Base-by-base conservation (phyloP, 768 basidiomycete species). In the Kwoniella sp. region DNA sequence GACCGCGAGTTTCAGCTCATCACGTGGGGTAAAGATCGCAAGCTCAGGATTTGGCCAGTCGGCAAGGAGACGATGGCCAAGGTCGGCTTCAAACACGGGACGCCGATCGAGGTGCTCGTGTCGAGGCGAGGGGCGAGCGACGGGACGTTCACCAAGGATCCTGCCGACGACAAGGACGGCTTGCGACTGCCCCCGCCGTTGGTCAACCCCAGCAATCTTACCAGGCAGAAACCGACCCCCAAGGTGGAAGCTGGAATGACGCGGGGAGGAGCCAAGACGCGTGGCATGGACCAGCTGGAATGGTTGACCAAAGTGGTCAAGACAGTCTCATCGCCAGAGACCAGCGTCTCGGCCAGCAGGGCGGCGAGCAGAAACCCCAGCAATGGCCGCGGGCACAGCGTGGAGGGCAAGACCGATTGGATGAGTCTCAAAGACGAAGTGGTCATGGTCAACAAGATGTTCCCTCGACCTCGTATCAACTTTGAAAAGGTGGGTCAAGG, bases 11-110 rank as follows among this genome's bases (percentile, higher is more conserved):
- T 82, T 58, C 82, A 83, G 52, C 73, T 83, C 4, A 82, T 87
- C 31, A 85, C 84, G 3, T 86, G 84, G 84, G 88, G 89, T 1
- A 92, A 90, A 70, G 95, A 98, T 67, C 82, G 89, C 17, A 91
- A 88, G 0, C 74, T 99, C 28, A 79, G 89, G 12, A 87, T 96
- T 67, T 93, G 90, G 88, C 93, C 90, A 0, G 80, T 96, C 2
- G 82, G 83, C 47, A 72, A 77, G 1, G 84, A 86, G 28, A 79
- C 79, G 3, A 59, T 55, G 8, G 60, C 72, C 47, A 56, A 59
- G 20, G 76, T 75, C 26, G 77, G 77, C 4, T 76, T 73, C 50
- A 53, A 64, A 15, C 68, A 63, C 26, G 76, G 76, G 9, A 57
- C 60, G 1, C 71, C 67, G 0, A 75, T 77, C 33, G 57, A 69